phyloP scores from a whole-genome alignment of 768 basidiomycete species.

The Terana coerulea region DNA sequence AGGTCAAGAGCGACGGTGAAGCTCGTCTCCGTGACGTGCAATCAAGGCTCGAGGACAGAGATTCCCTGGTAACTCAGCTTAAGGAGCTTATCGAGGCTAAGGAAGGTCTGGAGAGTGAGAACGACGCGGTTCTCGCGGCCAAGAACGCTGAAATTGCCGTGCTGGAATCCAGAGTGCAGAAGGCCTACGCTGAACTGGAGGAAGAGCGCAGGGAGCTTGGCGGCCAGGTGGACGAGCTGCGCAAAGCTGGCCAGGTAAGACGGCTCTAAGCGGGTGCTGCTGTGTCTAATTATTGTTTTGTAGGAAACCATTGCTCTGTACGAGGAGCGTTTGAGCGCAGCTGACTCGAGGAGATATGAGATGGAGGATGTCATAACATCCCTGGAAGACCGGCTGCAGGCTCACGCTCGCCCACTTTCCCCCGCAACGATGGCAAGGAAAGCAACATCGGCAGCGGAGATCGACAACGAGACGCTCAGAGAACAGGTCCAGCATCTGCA shows the following conservation, averaged over 20 bases:
- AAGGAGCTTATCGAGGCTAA: conserved; percentile 51
- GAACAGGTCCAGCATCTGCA: conserved; percentile 91
- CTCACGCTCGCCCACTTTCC: conserved; percentile 29
- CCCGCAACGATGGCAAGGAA: conserved; percentile 34
- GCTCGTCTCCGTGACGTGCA: conserved; percentile 39
- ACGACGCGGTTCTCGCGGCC: conserved; percentile 44
- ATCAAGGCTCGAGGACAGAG: conserved; percentile 41
- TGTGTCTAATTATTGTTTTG: neutral
- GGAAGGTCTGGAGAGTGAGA: conserved; percentile 47
- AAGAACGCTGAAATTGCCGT: conserved; percentile 60
- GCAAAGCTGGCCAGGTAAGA: conserved; percentile 82
- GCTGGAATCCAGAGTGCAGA: conserved; percentile 46
- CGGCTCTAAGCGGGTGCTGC: neutral
- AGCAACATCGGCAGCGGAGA: conserved; percentile 73
- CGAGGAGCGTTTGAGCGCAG: conserved; percentile 77
- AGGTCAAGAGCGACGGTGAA: conserved; percentile 43
- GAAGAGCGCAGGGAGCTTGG: conserved; percentile 66
- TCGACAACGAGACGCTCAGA: conserved; percentile 90
- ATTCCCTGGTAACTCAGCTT: conserved; percentile 42
- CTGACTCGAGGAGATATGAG: conserved; percentile 73
- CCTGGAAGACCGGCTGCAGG: conserved; percentile 50
- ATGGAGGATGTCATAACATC: conserved; percentile 60
- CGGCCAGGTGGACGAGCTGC: conserved; percentile 76
- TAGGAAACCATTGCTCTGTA: conserved; percentile 95
- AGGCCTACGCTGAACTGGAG: conserved; percentile 42